Evolutionary conservation across 805 yeast species (phyloP).

Genomic region (Ogataea pini): DNA sequence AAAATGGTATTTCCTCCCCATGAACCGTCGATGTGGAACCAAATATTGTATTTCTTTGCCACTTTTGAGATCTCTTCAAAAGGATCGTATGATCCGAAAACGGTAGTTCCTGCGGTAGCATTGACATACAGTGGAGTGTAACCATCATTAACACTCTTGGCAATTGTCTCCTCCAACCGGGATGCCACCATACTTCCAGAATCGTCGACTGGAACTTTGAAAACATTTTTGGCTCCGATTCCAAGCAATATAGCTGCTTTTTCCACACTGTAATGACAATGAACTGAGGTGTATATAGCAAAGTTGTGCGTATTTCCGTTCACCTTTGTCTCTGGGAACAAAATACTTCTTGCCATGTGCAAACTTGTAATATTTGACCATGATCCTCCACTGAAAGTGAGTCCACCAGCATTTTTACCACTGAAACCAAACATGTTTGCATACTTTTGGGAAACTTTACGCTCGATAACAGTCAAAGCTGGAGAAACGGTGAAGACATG

Average conservation of each 20-base stretch:
- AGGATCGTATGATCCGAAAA: constrained; percentile 80
- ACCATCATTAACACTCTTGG: constrained; percentile 48
- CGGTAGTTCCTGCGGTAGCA: constrained; percentile 90
- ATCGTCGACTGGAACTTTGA: constrained; percentile 58
- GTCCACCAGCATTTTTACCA: constrained; percentile 66
- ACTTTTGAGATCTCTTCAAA: constrained; percentile 54
- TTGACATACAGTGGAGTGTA: constrained; percentile 72
- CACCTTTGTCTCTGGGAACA: constrained; percentile 68
- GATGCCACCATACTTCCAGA: constrained; percentile 58
- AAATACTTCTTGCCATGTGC: constrained; percentile 69
- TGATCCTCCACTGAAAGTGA: constrained; percentile 85
- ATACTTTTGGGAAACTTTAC: constrained; percentile 63
- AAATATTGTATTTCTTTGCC: constrained; percentile 54
- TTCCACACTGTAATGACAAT: constrained; percentile 78
- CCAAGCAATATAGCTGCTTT: constrained; percentile 81
- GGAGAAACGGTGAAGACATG: constrained; percentile 88
- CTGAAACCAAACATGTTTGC: constrained; percentile 64
- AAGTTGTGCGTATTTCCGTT: constrained; percentile 60
- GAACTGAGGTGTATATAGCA: constrained; percentile 70
- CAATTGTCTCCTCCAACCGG: constrained; percentile 48
- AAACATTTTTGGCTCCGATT: constrained; percentile 60
- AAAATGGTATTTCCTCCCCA: constrained; percentile 90
- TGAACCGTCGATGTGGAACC: constrained; percentile 88
- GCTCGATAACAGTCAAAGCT: constrained; percentile 72
- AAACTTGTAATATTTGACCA: constrained; percentile 81